Percentiles rank a stretch among this genome's conserved stretches.
Evolutionary conservation across 306 rosid species (phyloP).

Genomic region (Comarum palustre): DNA sequence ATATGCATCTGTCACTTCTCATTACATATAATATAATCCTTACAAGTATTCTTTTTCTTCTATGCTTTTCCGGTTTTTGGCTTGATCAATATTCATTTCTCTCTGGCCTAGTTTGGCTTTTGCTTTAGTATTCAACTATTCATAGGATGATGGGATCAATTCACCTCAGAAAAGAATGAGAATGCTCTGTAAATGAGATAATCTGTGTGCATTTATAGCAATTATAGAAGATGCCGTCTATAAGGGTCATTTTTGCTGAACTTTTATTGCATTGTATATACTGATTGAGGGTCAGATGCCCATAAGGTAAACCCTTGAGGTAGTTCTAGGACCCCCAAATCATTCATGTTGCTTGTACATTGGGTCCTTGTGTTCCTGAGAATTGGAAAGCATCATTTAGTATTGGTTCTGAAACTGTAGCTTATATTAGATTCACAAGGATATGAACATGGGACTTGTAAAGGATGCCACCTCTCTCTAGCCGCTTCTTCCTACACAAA

Average conservation of each 20-base stretch:
- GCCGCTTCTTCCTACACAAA: not conserved
- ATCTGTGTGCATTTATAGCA: not conserved
- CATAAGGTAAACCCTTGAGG: not conserved
- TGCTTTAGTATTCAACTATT: not conserved
- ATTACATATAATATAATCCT: conserved; percentile 1
- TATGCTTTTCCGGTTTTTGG: not conserved
- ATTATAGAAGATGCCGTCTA: not conserved
- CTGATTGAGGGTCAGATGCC: not conserved
- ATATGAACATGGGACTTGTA: not conserved
- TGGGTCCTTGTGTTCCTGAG: conserved; percentile 10
- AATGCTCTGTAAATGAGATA: not conserved
- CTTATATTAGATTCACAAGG: not conserved
- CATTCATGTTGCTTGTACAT: conserved; percentile 16
- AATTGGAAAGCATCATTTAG: not conserved
- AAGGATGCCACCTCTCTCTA: not conserved
- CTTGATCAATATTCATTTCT: not conserved
- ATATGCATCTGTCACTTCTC: conserved; percentile 4
- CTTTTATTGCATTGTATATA: not conserved
- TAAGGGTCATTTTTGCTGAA: conserved; percentile 1
- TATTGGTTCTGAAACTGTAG: not conserved
- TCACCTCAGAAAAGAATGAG: not conserved
- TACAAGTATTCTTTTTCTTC: not conserved
- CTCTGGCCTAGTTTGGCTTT: conserved; percentile 1
- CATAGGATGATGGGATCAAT: conserved; percentile 5
- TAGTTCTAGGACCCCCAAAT: conserved; percentile 12